These are phyloP conservation scores for Yarrowia keelungensis DNA, from an alignment of 805 yeast species.

Conservation along the genomic window DNA sequence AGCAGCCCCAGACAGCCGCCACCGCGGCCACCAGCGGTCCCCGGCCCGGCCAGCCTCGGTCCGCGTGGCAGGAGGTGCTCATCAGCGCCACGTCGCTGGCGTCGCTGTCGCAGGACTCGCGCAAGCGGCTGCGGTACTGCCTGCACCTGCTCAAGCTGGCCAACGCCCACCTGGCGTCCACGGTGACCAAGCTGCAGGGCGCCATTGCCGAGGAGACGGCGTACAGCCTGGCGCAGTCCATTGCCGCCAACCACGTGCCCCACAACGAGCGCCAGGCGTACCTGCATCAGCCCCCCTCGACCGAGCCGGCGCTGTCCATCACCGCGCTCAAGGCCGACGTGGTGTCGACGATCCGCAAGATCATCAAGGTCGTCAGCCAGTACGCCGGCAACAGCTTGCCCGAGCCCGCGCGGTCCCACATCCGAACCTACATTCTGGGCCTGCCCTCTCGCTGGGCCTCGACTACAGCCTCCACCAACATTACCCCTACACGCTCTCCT, in stretches of 20 bases:
- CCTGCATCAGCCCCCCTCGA: slow-evolving; percentile 35
- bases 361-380: slow-evolving; percentile 82
- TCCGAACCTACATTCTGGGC: slow-evolving; percentile 75
- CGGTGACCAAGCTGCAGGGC: slow-evolving; percentile 69
- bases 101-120: slow-evolving; percentile 68
- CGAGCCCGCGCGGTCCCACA: slow-evolving; percentile 79
- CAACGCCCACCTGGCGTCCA: slow-evolving; percentile 72
- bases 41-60: slow-evolving; percentile 28
- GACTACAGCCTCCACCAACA: slow-evolving; percentile 37
- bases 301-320: slow-evolving; percentile 44
- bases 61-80: slow-evolving; percentile 48
- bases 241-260: slow-evolving; percentile 50
- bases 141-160: slow-evolving; percentile 82
- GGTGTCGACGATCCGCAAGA: slow-evolving; percentile 85
- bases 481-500: slow-evolving; percentile 30
- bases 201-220: slow-evolving; percentile 54
- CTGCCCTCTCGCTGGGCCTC: slow-evolving; percentile 77
- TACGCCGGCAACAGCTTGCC: slow-evolving; percentile 79
- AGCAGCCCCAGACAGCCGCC: background rate
- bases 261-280: slow-evolving; percentile 44
- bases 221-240: slow-evolving; percentile 44
- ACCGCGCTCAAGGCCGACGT: slow-evolving; percentile 74
- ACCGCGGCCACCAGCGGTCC: background rate
- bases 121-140: slow-evolving; percentile 77
- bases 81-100: slow-evolving; percentile 51